Percentiles rank a stretch among this genome's conserved stretches.
Evolutionary conservation across 768 basidiomycete genomes (phyloP).

Genomic region (Phlebiopsis gigantea): DNA sequence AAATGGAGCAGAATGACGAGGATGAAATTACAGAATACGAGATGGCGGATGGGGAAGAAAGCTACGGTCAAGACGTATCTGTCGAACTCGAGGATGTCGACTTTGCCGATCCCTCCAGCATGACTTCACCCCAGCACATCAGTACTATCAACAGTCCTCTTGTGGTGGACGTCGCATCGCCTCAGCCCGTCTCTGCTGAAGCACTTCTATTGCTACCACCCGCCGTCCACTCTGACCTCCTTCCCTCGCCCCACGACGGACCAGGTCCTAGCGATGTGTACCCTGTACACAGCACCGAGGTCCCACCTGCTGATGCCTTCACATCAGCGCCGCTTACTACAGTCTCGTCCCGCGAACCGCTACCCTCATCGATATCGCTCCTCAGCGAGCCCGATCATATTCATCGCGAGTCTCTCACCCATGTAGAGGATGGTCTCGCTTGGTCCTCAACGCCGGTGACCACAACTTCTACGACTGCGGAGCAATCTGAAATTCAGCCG

Average conservation of each 20-base stretch:
- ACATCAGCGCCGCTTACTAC: background rate
- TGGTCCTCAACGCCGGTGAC: background rate
- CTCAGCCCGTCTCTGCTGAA: background rate
- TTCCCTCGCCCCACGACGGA: background rate
- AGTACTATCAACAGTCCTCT: background rate
- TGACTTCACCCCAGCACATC: background rate
- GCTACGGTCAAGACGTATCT: background rate
- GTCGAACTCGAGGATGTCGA: conserved; percentile 9
- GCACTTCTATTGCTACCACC: background rate
- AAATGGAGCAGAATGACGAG: conserved; percentile 15
- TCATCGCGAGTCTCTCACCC: background rate
- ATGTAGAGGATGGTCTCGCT: background rate
- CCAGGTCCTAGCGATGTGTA: background rate
- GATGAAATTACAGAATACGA: conserved; percentile 16
- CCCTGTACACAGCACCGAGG: background rate
- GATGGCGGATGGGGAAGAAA: conserved; percentile 10
- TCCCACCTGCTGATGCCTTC: background rate
- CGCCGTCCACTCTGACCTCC: background rate
- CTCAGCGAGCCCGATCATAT: background rate
- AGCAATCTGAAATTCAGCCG: too few relatives aligned
- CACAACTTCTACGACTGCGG: too few relatives aligned
- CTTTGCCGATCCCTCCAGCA: conserved; percentile 3
- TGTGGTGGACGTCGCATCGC: background rate
- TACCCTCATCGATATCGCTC: background rate
- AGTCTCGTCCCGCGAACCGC: background rate